A percentile compares a stretch with the other conserved stretches of the same genome.
These are phyloP conservation scores for Solanum lignicaule DNA, from an alignment of 257 asterid genomes.

Conservation along the genomic window DNA sequence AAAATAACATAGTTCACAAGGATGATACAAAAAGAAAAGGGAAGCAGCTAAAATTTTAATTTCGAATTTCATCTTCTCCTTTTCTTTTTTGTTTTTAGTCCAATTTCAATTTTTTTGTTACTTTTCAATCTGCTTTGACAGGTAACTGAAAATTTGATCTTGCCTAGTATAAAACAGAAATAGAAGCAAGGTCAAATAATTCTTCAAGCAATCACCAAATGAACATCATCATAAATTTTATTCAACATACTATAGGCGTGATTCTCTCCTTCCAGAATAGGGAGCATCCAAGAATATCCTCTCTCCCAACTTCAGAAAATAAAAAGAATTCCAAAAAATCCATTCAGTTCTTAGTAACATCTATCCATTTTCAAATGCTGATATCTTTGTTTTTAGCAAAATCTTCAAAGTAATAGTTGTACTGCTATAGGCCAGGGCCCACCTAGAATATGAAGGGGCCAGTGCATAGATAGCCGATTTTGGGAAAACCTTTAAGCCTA, in stretches of 20 bases:
- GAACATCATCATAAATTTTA: not conserved
- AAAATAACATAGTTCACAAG: not conserved
- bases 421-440: not conserved
- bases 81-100: not conserved
- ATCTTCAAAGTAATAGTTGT: not conserved
- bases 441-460: not conserved
- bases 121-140: not conserved
- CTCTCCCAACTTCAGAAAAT: not conserved
- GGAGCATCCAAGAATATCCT: not conserved
- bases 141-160: not conserved
- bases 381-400: not conserved
- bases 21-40: not conserved
- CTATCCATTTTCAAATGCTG: not conserved
- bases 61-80: not conserved
- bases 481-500: not conserved
- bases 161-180: not conserved
- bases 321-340: not conserved
- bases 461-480: not conserved
- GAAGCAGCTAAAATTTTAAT: not conserved
- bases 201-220: not conserved
- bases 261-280: not conserved
- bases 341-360: not conserved
- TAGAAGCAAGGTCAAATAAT: not conserved
- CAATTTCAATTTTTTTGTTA: not conserved
- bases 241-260: not conserved